Evolutionary conservation across 352 stramenopile genomes (phyloP).

Genomic region (Globisporangium echinulatum): DNA sequence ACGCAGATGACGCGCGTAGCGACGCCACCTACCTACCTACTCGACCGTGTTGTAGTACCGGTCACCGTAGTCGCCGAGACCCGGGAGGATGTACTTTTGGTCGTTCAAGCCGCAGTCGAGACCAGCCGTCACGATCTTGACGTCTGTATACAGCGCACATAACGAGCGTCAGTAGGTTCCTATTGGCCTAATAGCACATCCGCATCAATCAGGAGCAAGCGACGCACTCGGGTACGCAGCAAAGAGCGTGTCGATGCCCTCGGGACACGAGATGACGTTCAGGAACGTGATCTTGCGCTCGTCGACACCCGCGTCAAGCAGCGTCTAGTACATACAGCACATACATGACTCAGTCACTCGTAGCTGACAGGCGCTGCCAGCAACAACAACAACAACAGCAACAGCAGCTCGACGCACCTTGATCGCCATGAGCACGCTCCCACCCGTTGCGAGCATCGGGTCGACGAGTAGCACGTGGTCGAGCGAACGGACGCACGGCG

Average conservation of each 20-base stretch:
- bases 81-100: slow-evolving; percentile 95
- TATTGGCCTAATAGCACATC: no score
- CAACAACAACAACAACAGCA: no score
- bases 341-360: neutral
- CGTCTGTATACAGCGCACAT: slow-evolving; percentile 18
- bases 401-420: slow-evolving; percentile 34
- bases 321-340: slow-evolving; percentile 27
- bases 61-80: slow-evolving; percentile 95
- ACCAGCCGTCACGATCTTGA: slow-evolving; percentile 78
- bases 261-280: slow-evolving; percentile 92
- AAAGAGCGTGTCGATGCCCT: slow-evolving; percentile 83
- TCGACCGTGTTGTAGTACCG: slow-evolving; percentile 85
- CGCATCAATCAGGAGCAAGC: slow-evolving; percentile 16
- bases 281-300: slow-evolving; percentile 91
- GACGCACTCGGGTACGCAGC: slow-evolving; percentile 56
- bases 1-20: no score
- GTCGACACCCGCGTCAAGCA: slow-evolving; percentile 81
- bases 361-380: no score
- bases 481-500: slow-evolving; percentile 63
- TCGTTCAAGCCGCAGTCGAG: slow-evolving; percentile 88
- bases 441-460: slow-evolving; percentile 93
- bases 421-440: slow-evolving; percentile 89
- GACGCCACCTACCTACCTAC: slow-evolving; percentile 1
- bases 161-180: neutral
- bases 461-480: slow-evolving; percentile 94